Conservation (phyloP, 176 grass and related monocot species). For the Coix lacrymajobi region DNA sequence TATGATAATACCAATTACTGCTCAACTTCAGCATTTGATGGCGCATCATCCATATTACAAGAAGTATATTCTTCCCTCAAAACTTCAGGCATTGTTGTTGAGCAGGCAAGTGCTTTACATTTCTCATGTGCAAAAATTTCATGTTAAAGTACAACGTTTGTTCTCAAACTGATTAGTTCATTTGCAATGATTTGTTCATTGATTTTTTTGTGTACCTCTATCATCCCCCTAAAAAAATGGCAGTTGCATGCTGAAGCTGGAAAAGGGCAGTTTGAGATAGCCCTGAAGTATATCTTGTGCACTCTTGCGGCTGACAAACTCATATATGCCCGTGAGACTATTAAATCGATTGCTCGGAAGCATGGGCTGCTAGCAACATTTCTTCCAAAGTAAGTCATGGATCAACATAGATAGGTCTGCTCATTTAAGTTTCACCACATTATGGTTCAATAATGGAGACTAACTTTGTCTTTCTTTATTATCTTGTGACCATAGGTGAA, state of each 20-base stretch:
- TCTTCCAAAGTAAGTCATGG: slow-evolving; percentile 86
- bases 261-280: slow-evolving; percentile 90
- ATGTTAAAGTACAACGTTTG: neutral
- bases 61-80: slow-evolving; percentile 78
- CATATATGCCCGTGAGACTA: slow-evolving; percentile 87
- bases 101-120: slow-evolving; percentile 52
- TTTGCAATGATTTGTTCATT: slow-evolving; percentile 4
- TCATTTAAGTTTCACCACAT: slow-evolving; percentile 22
- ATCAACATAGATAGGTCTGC: neutral
- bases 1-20: slow-evolving; percentile 83
- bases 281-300: slow-evolving; percentile 71
- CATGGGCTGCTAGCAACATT: slow-evolving; percentile 75
- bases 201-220: neutral
- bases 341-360: slow-evolving; percentile 84
- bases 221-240: neutral
- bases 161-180: slow-evolving; percentile 9
- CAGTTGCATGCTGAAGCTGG: slow-evolving; percentile 95
- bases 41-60: slow-evolving; percentile 64
- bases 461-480: neutral
- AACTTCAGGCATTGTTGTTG: slow-evolving; percentile 64
- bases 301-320: slow-evolving; percentile 92
- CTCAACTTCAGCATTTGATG: slow-evolving; percentile 82
- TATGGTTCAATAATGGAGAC: neutral
- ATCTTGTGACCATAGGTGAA: slow-evolving; percentile 7
- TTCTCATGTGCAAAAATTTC: neutral